These are phyloP conservation scores for Paspalum notatum DNA, from an alignment of 176 grass and related monocot genomes.

Conservation along the genomic window DNA sequence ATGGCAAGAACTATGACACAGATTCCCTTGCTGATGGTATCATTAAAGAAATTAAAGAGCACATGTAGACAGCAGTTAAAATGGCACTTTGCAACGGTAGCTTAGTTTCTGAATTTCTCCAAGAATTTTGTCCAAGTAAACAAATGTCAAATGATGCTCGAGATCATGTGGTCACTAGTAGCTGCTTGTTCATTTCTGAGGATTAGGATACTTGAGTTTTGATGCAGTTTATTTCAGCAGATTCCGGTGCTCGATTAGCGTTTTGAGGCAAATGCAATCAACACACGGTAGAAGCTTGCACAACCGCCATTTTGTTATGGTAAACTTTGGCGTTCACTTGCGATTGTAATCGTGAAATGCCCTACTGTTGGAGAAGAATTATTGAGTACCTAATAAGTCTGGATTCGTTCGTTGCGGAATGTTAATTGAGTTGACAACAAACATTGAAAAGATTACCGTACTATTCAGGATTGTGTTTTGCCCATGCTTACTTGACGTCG, in stretches of 20 bases:
- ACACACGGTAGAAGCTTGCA: no score
- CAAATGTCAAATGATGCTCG: neutral
- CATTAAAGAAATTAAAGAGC: constrained; percentile 64
- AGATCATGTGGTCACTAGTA: neutral
- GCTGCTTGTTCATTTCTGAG: neutral
- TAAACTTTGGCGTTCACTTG: neutral
- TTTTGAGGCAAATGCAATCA: neutral
- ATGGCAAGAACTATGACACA: constrained; percentile 74
- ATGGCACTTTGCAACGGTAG: neutral
- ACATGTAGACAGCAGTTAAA: constrained; percentile 30
- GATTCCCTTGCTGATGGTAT: constrained; percentile 70
- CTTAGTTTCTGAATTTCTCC: neutral
- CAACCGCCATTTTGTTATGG: neutral
- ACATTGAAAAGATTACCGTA: neutral
- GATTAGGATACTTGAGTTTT: neutral
- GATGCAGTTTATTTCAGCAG: constrained; percentile 1
- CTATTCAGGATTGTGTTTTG: neutral
- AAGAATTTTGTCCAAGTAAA: neutral
- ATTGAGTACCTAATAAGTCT: no score
- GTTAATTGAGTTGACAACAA: neutral
- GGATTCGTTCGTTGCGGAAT: no score
- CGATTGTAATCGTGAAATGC: neutral
- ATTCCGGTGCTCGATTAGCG: neutral
- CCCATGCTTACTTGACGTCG: neutral
- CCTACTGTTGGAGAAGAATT: neutral